A percentile compares a stretch with the other conserved stretches of the same genome.
Evolutionary conservation across 2,329 filamentous ascomycete genomes (phyloP).

Genomic region (Magnaporthales sp.): DNA sequence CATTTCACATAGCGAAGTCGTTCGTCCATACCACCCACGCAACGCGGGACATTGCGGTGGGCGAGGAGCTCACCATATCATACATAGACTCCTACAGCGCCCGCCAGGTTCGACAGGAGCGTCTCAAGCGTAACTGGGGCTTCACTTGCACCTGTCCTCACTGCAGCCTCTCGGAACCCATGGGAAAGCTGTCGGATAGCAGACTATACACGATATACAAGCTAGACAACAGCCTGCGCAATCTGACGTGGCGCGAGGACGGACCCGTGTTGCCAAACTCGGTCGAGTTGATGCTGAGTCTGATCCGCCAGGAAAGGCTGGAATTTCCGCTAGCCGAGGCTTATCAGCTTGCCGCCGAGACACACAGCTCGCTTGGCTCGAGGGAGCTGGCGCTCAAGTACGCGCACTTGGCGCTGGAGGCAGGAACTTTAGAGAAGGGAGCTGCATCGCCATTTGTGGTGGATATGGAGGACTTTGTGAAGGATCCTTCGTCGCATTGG

Average conservation of each 20-base stretch:
- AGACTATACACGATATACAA: constrained; percentile 20
- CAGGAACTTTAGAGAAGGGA: constrained; percentile 23
- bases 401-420: constrained; percentile 21
- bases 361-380: constrained; percentile 26
- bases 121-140: constrained; percentile 22
- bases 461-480: constrained; percentile 23
- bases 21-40: constrained; percentile 26
- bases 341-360: constrained; percentile 28
- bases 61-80: constrained; percentile 28
- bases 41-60: constrained; percentile 23
- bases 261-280: constrained; percentile 13
- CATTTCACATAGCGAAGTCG: constrained; percentile 22
- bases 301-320: constrained; percentile 25
- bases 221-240: constrained; percentile 18
- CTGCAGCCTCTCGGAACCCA: constrained; percentile 16
- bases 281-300: constrained; percentile 17
- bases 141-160: constrained; percentile 26
- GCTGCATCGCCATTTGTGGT: constrained; percentile 15
- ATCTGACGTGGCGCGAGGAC: constrained; percentile 1
- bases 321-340: constrained; percentile 23
- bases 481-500: constrained; percentile 23
- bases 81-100: constrained; percentile 23
- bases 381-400: constrained; percentile 21
- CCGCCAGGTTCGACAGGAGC: constrained; percentile 19
- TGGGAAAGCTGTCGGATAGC: constrained; percentile 20